Conservation (phyloP, 1,284 basidiomycete species). For the Cerioporus squamosus region DNA sequence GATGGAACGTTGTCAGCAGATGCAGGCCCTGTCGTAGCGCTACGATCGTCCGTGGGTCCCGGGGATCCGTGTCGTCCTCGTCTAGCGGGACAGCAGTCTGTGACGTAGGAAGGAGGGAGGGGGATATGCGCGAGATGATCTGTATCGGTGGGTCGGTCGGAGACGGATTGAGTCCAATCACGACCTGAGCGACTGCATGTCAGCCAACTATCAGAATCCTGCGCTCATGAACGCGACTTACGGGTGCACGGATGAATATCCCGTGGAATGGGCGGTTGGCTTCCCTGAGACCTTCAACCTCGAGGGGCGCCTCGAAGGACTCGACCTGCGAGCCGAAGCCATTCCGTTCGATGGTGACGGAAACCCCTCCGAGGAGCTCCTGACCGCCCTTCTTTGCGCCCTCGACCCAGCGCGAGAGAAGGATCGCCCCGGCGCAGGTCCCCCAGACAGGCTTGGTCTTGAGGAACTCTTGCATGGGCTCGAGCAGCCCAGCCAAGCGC, state of each 20-base stretch:
- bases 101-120: constrained; percentile 57
- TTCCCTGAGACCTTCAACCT: constrained; percentile 67
- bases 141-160: constrained; percentile 56
- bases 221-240: constrained; percentile 22
- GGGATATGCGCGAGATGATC: constrained; percentile 77
- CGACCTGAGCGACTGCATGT: constrained; percentile 50
- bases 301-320: constrained; percentile 85
- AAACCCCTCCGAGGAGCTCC: constrained; percentile 85
- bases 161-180: constrained; percentile 52
- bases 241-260: constrained; percentile 95
- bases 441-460: constrained; percentile 87
- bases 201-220: no score
- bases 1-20: constrained; percentile 93
- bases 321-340: constrained; percentile 91
- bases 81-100: constrained; percentile 36
- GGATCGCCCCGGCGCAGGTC: constrained; percentile 96
- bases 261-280: constrained; percentile 76
- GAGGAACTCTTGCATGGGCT: constrained; percentile 77
- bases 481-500: constrained; percentile 77
- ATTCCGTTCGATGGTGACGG: constrained; percentile 84
- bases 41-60: constrained; percentile 74
- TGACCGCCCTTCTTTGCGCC: constrained; percentile 89
- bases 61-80: constrained; percentile 43
- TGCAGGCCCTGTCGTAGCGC: constrained; percentile 87
- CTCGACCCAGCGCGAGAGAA: constrained; percentile 76